Percentiles rank a stretch among this genome's conserved stretches.
Evolutionary conservation across 805 yeast species (phyloP).

Genomic region (Dipodascus geniculatus): DNA sequence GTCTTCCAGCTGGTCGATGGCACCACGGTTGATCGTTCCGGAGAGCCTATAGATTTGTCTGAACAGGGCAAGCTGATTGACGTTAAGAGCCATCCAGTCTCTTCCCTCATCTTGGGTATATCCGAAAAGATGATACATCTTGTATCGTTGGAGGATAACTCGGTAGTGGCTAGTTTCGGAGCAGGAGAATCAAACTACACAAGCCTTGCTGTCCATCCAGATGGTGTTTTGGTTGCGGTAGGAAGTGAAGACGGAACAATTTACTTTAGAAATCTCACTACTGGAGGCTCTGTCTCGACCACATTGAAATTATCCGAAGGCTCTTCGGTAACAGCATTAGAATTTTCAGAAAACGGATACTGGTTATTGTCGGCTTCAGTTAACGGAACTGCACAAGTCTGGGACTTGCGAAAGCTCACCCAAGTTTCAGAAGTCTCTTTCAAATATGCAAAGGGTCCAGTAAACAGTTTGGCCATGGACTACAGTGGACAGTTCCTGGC

Average conservation of each 20-base stretch:
- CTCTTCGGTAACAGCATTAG: conserved; percentile 25
- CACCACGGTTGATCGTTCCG: neutral
- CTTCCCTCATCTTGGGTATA: neutral
- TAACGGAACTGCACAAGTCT: conserved; percentile 27
- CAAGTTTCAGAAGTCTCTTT: conserved; percentile 9
- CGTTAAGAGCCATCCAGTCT: neutral
- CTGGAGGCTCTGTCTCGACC: conserved; percentile 28
- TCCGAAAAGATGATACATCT: neutral
- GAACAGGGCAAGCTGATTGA: neutral
- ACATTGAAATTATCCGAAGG: conserved; percentile 18
- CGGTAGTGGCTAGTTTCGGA: conserved; percentile 8
- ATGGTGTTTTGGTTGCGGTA: conserved; percentile 35
- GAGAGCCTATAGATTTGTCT: neutral
- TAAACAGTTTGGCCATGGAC: conserved; percentile 13
- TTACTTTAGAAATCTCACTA: conserved; percentile 30
- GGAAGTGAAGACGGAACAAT: conserved; percentile 28
- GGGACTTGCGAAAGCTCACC: conserved; percentile 37
- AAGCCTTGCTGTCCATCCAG: conserved; percentile 31
- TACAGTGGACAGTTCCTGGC: conserved; percentile 22
- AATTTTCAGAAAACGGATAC: conserved; percentile 55
- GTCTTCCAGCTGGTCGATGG: conserved; percentile 3
- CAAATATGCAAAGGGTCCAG: conserved; percentile 1
- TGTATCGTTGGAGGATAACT: neutral
- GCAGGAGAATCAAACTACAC: conserved; percentile 7
- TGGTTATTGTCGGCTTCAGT: conserved; percentile 33